phyloP scores from a whole-genome alignment of 2,329 filamentous ascomycete species.

The Penicillium sp. region DNA sequence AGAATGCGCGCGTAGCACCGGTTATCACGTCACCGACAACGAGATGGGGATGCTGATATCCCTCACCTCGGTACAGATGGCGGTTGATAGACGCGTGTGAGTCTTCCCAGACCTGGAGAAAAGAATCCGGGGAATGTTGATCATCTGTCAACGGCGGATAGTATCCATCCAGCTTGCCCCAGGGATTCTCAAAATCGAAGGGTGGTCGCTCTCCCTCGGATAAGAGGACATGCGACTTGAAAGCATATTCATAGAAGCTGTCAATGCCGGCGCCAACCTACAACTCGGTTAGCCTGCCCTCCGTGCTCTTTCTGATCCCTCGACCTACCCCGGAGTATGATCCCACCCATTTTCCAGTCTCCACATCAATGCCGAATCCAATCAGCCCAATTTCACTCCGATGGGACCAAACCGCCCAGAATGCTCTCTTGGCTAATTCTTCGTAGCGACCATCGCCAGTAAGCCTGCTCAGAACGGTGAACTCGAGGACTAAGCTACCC shows the following conservation, averaged over 20 bases:
- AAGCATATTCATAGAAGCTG: slow-evolving; percentile 96
- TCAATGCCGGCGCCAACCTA: slow-evolving; percentile 90
- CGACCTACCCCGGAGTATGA: slow-evolving; percentile 66
- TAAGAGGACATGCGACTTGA: slow-evolving; percentile 88
- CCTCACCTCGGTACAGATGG: slow-evolving; percentile 74
- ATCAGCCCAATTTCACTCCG: slow-evolving; percentile 82
- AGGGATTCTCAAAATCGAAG: slow-evolving; percentile 38
- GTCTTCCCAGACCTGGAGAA: slow-evolving; percentile 76
- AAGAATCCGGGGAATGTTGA: slow-evolving; percentile 69
- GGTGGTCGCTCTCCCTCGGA: slow-evolving; percentile 59
- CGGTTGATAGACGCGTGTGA: slow-evolving; percentile 83
- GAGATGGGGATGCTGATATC: slow-evolving; percentile 83
- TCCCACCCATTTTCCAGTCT: slow-evolving; percentile 83
- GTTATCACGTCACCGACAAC: slow-evolving; percentile 84
- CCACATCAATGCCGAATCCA: slow-evolving; percentile 86
- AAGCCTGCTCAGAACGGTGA: slow-evolving; percentile 81
- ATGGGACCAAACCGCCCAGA: slow-evolving; percentile 93
- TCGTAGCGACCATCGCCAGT: slow-evolving; percentile 87
- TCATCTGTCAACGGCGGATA: slow-evolving; percentile 60
- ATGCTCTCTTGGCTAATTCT: slow-evolving; percentile 80
- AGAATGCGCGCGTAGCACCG: slow-evolving; percentile 81
- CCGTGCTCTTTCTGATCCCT: not conserved
- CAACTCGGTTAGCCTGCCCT: slow-evolving; percentile 8
- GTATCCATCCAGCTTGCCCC: slow-evolving; percentile 57
- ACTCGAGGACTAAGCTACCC: slow-evolving; percentile 91